Evolutionary conservation across 805 yeast genomes (phyloP), one percentile per base, ranked within the genome.

Genomic region (Tanozyma kutaoensis): DNA sequence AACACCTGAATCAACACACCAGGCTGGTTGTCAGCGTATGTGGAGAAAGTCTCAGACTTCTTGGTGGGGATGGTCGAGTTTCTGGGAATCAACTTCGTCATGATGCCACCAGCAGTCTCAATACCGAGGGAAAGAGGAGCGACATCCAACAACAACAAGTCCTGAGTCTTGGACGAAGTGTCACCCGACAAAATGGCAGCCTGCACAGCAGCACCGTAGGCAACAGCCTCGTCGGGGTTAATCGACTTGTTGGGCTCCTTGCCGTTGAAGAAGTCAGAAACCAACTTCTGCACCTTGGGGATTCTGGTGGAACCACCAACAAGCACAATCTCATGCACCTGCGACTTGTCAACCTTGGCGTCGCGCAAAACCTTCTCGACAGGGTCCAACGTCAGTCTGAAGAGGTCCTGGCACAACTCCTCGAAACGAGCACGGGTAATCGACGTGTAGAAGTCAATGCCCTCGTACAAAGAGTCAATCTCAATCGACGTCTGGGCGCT

Each of bases 291-390:
- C 43, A 86, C 76, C 68, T 81, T 85, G 66, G 96, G 96, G 65
- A 85, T 85, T 77, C 95, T 85, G 43, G 96, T 86, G 38, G 96
- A 85, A 62, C 95, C 95, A 71, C 96, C 96, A 46, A 85, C 96
- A 29, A 85, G 68, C 43, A 85, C 95, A 51, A 85, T 80, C 68
- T 86, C 95, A 58, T 85, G 68, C 44, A 86, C 85, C 50, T 72
- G 72, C 27, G 93, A 69, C 71, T 86, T 85, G 69, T 80, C 93
- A 46, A 82, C 62, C 67, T 80, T 78, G 43, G 95, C 68, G 58
- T 86, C 95, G 57, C 73, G 76, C 61, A 86, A 72, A 29, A 85
- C 95, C 66, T 79, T 80, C 70, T 85, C 95, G 43, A 86, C 95
- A 38, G 96, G 96, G 43, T 81, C 94, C 42, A 85, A 55, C 34